Base-by-base conservation (phyloP, 31 red algal species). In the Porphyra umbilicalis region DNA sequence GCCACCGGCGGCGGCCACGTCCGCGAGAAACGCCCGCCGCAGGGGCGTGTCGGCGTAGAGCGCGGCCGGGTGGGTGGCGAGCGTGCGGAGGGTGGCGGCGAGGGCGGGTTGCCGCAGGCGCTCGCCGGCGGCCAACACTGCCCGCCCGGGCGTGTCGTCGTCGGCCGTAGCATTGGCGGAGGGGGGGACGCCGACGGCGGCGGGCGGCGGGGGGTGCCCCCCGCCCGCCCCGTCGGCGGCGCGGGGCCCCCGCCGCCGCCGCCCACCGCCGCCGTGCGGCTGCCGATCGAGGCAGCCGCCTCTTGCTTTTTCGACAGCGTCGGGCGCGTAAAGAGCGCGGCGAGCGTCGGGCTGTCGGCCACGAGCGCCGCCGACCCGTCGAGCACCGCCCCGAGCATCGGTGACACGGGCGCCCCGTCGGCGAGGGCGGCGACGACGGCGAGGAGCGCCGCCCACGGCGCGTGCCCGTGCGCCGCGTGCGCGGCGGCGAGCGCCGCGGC, bases 391-490 rank as follows among this genome's bases (percentile, higher is more conserved):
- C 80, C 88, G 31, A 99, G 79, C 85, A 92, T 87, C 14, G 81
- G 79, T 32, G 88, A 84, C 20, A 99, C 97, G 14, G 86, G 81
- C 11, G 91, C 85, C 5, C 78, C 81, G 68, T 90, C 79, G 35
- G 93, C 97, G 35, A 95, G 77, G 75, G 88, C 81, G 30, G 96
- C 75, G 1, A 85, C 92, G 4, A 88, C 86, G 8, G 79, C 74
- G 16, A 99, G 93, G n/a, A 99, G 83, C 32, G 81, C 78, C 82
- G 79, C 77, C 97, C 97, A 99, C 10, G 86, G 75, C 75, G 96
- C 76, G 29, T 39, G 34, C 10, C 97, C 97, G 75, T 84, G 89
- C 4, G 83, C 79, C 16, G 44, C 35, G 80, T 99, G 97, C n/a
- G 88, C 86, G 34, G 36, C 67, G 34, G 94, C 87, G 38, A 99